phyloP scores from a whole-genome alignment of 306 rosid genomes.

The Clitoria ternatea region DNA sequence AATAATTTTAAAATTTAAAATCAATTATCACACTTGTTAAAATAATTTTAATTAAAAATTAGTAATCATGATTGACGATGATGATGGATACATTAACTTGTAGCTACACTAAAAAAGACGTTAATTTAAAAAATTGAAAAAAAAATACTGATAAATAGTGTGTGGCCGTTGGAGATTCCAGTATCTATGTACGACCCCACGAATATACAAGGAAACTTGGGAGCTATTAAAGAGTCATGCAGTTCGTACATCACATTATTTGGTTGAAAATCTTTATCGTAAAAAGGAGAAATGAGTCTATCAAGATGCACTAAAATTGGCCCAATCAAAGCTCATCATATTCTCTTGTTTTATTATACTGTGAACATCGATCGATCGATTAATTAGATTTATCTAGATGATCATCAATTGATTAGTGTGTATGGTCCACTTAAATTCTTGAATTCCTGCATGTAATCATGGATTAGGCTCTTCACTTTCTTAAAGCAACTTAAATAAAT shows the following conservation, averaged over 20 bases:
- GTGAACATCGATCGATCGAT: slow-evolving; percentile 10
- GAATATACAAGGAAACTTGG: slow-evolving; percentile 11
- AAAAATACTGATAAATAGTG: no score
- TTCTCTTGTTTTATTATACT: slow-evolving; percentile 11
- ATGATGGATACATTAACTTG: no score
- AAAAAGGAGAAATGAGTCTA: slow-evolving; percentile 1
- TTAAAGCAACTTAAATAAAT: slow-evolving; percentile 23
- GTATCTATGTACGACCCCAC: slow-evolving; percentile 26
- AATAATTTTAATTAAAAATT: no score
- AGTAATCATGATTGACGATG: no score
- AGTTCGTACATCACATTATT: slow-evolving; percentile 10
- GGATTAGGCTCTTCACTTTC: slow-evolving; percentile 3
- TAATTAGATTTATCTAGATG: no score
- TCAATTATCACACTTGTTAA: no score
- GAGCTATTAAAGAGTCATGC: not conserved
- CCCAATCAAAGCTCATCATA: slow-evolving; percentile 21
- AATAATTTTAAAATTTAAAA: no score
- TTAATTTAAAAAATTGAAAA: no score
- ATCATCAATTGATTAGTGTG: not conserved
- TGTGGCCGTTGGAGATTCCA: slow-evolving; percentile 26
- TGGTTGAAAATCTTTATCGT: not conserved
- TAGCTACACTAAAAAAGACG: no score
- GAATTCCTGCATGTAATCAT: slow-evolving; percentile 26
- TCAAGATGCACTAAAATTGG: slow-evolving; percentile 17
- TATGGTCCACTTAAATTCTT: slow-evolving; percentile 17